These are phyloP conservation scores for Coemansia guatemalensis DNA, from an alignment of 192 early-diverging fungal genomes.

Conservation along the genomic window DNA sequence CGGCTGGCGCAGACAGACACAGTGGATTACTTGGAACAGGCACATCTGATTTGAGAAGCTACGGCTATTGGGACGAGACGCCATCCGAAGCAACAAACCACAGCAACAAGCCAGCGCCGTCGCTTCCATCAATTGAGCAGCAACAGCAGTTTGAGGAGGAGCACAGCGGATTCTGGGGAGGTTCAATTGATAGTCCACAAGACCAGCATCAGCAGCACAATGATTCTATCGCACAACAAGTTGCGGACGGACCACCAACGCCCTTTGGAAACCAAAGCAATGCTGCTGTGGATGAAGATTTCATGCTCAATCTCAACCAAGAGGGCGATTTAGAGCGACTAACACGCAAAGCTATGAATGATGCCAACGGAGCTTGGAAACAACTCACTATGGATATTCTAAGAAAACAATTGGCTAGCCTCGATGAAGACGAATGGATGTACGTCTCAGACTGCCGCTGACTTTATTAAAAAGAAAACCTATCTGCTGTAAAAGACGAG, in stretches of 20 bases:
- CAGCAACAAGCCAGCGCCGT: neutral
- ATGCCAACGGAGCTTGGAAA: conserved; percentile 20
- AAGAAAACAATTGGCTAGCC: conserved; percentile 22
- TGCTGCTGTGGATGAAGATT: conserved; percentile 27
- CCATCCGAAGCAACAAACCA: neutral
- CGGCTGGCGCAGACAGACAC: neutral
- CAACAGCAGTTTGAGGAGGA: too few relatives aligned
- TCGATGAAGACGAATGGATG: conserved; percentile 44
- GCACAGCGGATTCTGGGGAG: too few relatives aligned
- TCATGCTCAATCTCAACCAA: conserved; percentile 42
- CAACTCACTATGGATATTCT: conserved; percentile 26
- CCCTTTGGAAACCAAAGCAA: conserved; percentile 3
- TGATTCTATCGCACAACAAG: neutral
- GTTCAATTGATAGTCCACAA: too few relatives aligned
- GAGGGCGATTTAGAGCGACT: conserved; percentile 41
- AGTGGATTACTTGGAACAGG: too few relatives aligned
- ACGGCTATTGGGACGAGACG: neutral
- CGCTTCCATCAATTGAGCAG: too few relatives aligned
- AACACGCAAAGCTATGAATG: conserved; percentile 30
- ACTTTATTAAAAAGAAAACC: too few relatives aligned
- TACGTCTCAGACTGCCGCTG: conserved; percentile 1
- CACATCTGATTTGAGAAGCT: too few relatives aligned
- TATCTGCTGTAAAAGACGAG: too few relatives aligned
- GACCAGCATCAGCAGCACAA: too few relatives aligned
- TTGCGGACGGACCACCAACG: conserved; percentile 5